Percentiles rank a stretch among this genome's conserved stretches.
These are phyloP conservation scores for Lasiosphaeriaceae sp. DNA, from an alignment of 495 filamentous ascomycete genomes.

Conservation along the genomic window DNA sequence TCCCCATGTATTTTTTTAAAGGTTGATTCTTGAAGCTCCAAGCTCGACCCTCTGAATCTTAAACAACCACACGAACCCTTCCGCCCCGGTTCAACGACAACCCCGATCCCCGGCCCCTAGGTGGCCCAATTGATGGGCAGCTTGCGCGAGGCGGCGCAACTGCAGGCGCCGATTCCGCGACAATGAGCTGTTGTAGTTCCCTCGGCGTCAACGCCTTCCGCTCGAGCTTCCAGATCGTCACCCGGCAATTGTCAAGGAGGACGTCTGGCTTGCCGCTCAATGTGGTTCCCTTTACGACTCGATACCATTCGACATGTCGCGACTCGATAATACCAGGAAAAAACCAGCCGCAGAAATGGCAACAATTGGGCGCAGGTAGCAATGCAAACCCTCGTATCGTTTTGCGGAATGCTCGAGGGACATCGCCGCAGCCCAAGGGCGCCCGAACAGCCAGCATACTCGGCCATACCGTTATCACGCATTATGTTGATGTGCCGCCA, in stretches of 20 bases:
- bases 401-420: not conserved
- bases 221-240: conserved; percentile 24
- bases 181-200: conserved; percentile 22
- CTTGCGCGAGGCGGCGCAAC: conserved; percentile 24
- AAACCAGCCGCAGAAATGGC: not conserved
- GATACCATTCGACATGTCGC: conserved; percentile 16
- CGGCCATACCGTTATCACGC: conserved; percentile 25
- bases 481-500: conserved; percentile 44
- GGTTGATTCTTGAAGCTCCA: not conserved
- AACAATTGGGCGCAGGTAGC: not conserved
- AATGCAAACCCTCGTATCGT: not conserved
- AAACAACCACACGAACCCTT: not conserved
- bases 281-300: not conserved
- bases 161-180: conserved; percentile 3
- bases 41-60: not conserved
- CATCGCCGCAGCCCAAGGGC: conserved; percentile 18
- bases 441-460: conserved; percentile 22
- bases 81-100: not conserved
- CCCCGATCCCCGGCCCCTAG: not conserved
- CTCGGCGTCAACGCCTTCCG: conserved; percentile 31
- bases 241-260: conserved; percentile 18
- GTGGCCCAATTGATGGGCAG: conserved; percentile 21
- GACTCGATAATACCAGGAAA: not conserved
- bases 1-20: not conserved
- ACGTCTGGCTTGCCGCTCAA: not conserved